These are phyloP conservation scores for Escovopsis weberi DNA, from an alignment of 2,329 filamentous ascomycete species.

Conservation along the genomic window DNA sequence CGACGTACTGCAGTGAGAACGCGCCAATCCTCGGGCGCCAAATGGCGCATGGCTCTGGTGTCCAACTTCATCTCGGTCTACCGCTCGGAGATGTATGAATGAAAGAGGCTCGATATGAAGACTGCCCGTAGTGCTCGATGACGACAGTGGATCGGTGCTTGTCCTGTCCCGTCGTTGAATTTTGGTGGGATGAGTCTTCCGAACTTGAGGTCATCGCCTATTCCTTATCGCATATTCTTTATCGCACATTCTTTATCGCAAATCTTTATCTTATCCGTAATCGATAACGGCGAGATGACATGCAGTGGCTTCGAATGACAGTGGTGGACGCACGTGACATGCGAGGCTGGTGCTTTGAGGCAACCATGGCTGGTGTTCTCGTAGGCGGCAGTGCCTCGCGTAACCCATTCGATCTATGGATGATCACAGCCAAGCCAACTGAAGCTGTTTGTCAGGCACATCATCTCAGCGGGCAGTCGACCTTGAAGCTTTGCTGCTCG, in stretches of 20 bases:
- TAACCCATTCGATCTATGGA: constrained; percentile 24
- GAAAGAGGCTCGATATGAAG: too few species aligned
- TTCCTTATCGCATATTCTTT: constrained; percentile 1
- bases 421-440: constrained; percentile 3
- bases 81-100: too few species aligned
- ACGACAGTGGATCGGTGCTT: too few species aligned
- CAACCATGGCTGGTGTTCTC: constrained; percentile 9
- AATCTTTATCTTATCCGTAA: constrained; percentile 6
- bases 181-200: constrained; percentile 12
- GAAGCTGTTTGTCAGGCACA: too few species aligned
- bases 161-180: neutral
- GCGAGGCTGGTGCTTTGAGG: constrained; percentile 11
- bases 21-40: constrained; percentile 86
- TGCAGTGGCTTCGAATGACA: neutral
- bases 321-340: constrained; percentile 15
- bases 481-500: constrained; percentile 22
- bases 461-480: too few species aligned
- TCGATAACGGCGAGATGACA: constrained; percentile 13
- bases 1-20: constrained; percentile 73
- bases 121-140: too few species aligned
- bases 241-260: too few species aligned
- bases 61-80: constrained; percentile 70
- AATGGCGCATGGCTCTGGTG: constrained; percentile 82
- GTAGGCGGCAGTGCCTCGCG: constrained; percentile 32
- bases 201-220: constrained; percentile 14